Base-by-base conservation (phyloP, 345 rosid genomes). In the Psidium friedrichsthalianum region DNA sequence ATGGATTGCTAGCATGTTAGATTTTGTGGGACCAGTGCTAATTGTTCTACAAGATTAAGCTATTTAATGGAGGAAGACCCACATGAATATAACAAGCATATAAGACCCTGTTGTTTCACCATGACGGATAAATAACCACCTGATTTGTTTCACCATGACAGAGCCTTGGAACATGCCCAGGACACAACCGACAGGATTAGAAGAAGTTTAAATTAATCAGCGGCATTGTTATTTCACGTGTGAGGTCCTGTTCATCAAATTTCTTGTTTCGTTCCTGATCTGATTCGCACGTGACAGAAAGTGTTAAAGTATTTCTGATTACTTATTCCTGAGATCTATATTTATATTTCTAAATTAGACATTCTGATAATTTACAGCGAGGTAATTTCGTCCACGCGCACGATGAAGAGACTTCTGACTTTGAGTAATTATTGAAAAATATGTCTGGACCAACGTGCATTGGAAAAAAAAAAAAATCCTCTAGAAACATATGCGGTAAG, bases 321-420 rank as follows among this genome's bases (percentile, higher is more conserved):
- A 0, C 20, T 64, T 32, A 32, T 8, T 69, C 8, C 4, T 1
- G 11, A 8, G 10, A 32, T 64, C 0, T 18, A 32, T 8, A 64
- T 29, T 0, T 36, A 18, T 32, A 44, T 2, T 69, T 69, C 2
- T 0, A 0, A 5, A 61, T 61, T 16, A 5, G 16, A 61, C 1
- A 32, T 0, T 69, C 1, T 2, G 20, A 32, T 3, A 32, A 32
- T 69, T 18, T 36, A 3, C 78, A 0, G 0, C 40, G 1, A 32
- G 12, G 10, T 11, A 69, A 69, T 8, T 69, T 5, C 0, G 0
- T 69, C 11, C 8, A 9, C 2, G 11, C 6, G 32, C 22, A 15
- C 22, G 20, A 16, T 29, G 76, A 64, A 64, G 12, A 11, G 5
- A 20, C 11, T 32, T 32, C 78, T 32, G 78, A 64, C 12, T 0